phyloP scores from a whole-genome alignment of 225 moss, liverwort and hornwort genomes.

The Pseudoscleropodium purum region DNA sequence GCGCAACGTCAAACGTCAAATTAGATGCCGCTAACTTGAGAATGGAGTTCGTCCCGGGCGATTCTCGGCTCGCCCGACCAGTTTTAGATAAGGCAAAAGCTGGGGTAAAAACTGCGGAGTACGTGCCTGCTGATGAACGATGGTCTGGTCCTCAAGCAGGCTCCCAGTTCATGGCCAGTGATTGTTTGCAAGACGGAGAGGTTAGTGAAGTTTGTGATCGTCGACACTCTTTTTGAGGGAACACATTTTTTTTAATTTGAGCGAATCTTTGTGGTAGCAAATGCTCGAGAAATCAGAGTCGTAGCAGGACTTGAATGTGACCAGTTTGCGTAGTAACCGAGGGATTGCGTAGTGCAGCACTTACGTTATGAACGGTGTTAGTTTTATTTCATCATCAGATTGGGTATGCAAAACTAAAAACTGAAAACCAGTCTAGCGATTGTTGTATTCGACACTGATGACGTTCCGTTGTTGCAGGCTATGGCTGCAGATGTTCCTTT shows the following conservation, averaged over 20 bases:
- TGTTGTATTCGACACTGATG: neutral
- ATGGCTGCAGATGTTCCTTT: conserved; percentile 11
- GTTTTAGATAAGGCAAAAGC: conserved; percentile 3
- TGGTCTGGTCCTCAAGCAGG: conserved; percentile 18
- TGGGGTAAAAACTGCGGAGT: neutral
- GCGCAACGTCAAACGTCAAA: neutral
- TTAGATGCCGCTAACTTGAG: conserved; percentile 6
- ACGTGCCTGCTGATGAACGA: conserved; percentile 6
- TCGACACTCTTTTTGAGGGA: neutral
- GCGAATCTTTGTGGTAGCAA: neutral
- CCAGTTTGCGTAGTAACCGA: neutral
- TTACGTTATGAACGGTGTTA: neutral
- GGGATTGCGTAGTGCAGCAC: neutral
- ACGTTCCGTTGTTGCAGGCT: conserved; percentile 8
- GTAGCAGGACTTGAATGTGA: neutral
- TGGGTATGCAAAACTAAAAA: neutral
- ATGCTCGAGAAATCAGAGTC: neutral
- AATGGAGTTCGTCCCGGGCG: conserved; percentile 23
- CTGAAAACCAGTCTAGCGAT: neutral
- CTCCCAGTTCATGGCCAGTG: conserved; percentile 17
- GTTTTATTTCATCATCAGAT: neutral
- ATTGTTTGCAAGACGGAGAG: conserved; percentile 20
- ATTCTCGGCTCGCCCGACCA: neutral
- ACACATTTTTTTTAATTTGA: neutral
- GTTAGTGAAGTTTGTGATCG: neutral